These are phyloP conservation scores for Venturia pyrina DNA, from an alignment of 2,329 filamentous ascomycete species.

Conservation along the genomic window DNA sequence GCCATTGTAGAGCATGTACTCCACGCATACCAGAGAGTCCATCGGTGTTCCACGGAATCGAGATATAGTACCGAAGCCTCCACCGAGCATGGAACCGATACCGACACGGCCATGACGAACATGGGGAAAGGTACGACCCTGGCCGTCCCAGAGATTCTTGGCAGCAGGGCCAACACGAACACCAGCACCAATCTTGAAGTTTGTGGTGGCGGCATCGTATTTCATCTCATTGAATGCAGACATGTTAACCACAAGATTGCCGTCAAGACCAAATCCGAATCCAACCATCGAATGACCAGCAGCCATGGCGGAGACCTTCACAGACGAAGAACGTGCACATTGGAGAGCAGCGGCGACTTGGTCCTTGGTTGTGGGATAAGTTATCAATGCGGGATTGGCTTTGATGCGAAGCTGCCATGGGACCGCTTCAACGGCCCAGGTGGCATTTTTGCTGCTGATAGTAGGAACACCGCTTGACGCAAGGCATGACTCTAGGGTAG, in stretches of 20 bases:
- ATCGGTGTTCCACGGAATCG: constrained; percentile 49
- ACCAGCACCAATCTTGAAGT: constrained; percentile 39
- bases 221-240: constrained; percentile 34
- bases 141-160: constrained; percentile 21
- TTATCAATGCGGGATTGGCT: not conserved
- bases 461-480: not conserved
- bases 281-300: constrained; percentile 55
- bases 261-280: constrained; percentile 40
- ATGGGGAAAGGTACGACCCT: not conserved
- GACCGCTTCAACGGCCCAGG: not conserved
- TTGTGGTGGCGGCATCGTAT: constrained; percentile 30
- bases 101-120: constrained; percentile 31
- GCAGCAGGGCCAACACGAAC: constrained; percentile 35
- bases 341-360: not conserved
- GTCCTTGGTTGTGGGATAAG: not conserved
- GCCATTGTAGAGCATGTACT: constrained; percentile 49
- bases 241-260: constrained; percentile 39
- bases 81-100: constrained; percentile 42
- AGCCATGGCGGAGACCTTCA: constrained; percentile 46
- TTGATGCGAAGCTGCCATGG: not conserved
- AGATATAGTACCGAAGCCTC: constrained; percentile 46
- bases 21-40: constrained; percentile 45
- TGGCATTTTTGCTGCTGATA: not conserved
- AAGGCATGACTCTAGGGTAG: not conserved
- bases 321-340: not conserved